Conservation (phyloP, 2,329 filamentous ascomycete genomes). For the Epichloe typhina region DNA sequence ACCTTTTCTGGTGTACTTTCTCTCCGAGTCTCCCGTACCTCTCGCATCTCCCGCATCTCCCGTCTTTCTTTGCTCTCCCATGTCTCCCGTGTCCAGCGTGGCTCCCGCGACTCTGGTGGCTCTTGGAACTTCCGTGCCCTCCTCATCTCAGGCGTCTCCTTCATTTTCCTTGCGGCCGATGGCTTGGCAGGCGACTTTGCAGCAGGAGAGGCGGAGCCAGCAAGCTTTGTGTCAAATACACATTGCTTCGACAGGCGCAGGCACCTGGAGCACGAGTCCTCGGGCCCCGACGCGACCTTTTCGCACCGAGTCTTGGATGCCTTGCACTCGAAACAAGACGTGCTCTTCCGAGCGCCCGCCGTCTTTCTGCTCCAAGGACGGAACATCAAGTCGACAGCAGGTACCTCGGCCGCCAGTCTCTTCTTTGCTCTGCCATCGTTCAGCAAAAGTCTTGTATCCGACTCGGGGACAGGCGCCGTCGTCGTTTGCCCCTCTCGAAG, state of each 20-base stretch:
- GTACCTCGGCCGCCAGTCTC: neutral
- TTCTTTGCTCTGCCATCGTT: conserved; percentile 1
- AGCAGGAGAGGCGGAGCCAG: neutral
- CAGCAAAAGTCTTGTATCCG: neutral
- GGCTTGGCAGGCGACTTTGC: neutral
- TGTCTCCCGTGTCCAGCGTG: too few relatives aligned
- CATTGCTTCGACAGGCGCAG: conserved; percentile 2
- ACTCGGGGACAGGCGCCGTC: neutral
- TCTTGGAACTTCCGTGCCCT: neutral
- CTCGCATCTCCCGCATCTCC: neutral
- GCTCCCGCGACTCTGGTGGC: neutral
- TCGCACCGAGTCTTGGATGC: conserved; percentile 4
- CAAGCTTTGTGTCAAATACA: conserved; percentile 2
- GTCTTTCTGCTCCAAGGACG: conserved; percentile 3
- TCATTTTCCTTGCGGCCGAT: neutral
- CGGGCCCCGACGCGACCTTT: neutral
- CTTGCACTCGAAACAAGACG: conserved; percentile 2
- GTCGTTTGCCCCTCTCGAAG: neutral
- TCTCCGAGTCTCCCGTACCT: neutral
- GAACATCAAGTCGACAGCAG: neutral
- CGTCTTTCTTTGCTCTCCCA: neutral
- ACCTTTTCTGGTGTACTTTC: neutral
- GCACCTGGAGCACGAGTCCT: conserved; percentile 1
- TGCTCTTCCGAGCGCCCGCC: neutral
- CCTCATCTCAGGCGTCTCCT: neutral